Evolutionary conservation across 208 protist species (phyloP).

Genomic region (Crithidia mellificae): DNA sequence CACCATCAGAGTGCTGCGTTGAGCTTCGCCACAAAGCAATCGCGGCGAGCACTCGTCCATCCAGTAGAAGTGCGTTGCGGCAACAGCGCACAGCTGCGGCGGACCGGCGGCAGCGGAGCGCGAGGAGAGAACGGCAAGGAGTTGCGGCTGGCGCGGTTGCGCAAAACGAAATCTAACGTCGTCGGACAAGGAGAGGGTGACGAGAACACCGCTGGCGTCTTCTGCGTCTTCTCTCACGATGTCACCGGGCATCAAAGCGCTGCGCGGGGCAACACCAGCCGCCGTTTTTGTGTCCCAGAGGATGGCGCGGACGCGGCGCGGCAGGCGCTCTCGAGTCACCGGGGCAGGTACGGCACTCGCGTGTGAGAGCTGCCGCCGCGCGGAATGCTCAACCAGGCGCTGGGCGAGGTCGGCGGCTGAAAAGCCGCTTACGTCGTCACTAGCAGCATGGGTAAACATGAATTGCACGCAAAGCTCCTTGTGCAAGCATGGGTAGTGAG

Average conservation of each 20-base stretch:
- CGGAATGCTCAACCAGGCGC: conserved; percentile 8
- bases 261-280: conserved; percentile 12
- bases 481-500: neutral
- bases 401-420: conserved; percentile 18
- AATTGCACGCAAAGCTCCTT: neutral
- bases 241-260: conserved; percentile 22
- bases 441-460: neutral
- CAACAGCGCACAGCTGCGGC: conserved; percentile 1
- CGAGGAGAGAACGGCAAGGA: conserved; percentile 15
- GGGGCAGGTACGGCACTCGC: too few species aligned
- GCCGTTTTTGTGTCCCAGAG: conserved; percentile 18
- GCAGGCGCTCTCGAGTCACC: neutral
- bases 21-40: neutral
- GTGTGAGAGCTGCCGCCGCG: neutral
- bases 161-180: conserved; percentile 26
- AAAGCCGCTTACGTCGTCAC: conserved; percentile 15
- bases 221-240: conserved; percentile 1
- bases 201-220: neutral
- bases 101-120: neutral
- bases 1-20: neutral
- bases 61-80: conserved; percentile 22
- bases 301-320: neutral
- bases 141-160: conserved; percentile 13
- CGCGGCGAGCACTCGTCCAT: conserved; percentile 24
- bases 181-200: conserved; percentile 12